Conservation (phyloP, 106 monocot species). For the Dioscorea dumetorum region DNA sequence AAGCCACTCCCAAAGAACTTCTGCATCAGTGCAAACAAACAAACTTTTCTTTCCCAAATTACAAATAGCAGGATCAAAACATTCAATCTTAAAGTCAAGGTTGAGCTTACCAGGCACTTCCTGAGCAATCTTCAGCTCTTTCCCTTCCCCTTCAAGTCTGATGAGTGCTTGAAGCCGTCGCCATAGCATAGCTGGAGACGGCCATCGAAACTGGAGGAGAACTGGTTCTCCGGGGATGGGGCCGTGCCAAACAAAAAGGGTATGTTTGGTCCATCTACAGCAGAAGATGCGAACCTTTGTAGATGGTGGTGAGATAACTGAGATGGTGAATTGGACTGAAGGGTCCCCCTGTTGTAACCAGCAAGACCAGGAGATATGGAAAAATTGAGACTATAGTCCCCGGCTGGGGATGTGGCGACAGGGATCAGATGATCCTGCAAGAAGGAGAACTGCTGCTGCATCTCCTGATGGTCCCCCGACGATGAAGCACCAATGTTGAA, state of each 20-base stretch:
- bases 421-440: constrained; percentile 63
- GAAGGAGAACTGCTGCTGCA: constrained; percentile 64
- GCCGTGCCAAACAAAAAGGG: constrained; percentile 62
- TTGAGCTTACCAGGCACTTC: not conserved
- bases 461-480: constrained; percentile 46
- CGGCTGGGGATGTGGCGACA: constrained; percentile 32
- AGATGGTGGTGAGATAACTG: constrained; percentile 41
- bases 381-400: constrained; percentile 75
- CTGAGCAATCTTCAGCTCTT: constrained; percentile 42
- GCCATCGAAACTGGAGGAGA: constrained; percentile 45
- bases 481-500: constrained; percentile 26
- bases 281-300: constrained; percentile 46
- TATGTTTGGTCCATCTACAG: constrained; percentile 52
- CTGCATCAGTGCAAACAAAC: not conserved
- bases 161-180: constrained; percentile 48
- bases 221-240: constrained; percentile 44
- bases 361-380: constrained; percentile 74
- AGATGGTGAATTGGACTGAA: constrained; percentile 98
- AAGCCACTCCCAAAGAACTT: not conserved
- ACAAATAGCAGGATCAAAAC: not conserved
- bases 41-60: not conserved
- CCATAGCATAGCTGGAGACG: constrained; percentile 61
- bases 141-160: constrained; percentile 78
- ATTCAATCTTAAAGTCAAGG: too few relatives aligned
- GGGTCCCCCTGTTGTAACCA: constrained; percentile 98